Evolutionary conservation across 179 eudicot species (phyloP), one percentile per base, ranked within the genome.

Genomic region (Spergularia azorica): DNA sequence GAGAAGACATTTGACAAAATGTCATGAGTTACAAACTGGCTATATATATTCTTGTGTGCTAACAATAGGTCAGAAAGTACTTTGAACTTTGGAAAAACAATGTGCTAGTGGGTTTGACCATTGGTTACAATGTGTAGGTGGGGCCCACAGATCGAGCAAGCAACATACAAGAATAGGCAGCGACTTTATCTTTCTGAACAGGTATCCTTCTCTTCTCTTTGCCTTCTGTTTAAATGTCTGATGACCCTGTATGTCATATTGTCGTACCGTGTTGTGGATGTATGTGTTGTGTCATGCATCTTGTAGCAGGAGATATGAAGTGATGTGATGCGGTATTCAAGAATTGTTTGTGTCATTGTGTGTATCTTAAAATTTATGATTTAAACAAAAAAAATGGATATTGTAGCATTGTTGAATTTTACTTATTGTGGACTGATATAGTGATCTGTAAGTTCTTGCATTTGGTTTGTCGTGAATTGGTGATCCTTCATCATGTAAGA

Each of bases 171-270:
- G 86, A 95, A 82, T 72, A 91, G 97, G 9, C 99, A 95, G 77
- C 93, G 99, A 55, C 94, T 95, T 77, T 95, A 93, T 80, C 95
- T 95, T 36, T 95, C 99, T n/a, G 98, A 95, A 77, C 99, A 91
- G 97, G 99, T 79, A 77, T 77, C 64, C 50, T 66, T 67, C 57
- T 71, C 6, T 60, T 14, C 39, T 32, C 39, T 54, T 20, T 9
- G 32, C 7, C 20, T 6, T 8, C n/a, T n/a, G 1, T 43, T 76
- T 56, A 38, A 26, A 63, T 57, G 36, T 60, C 57, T 57, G 36
- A 51, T 66, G 38, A 61, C 69, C 52, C 20, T 57, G 32, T 16
- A 15, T 64, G 14, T 15, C 5, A 8, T 65, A 8, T 26, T 3
- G 17, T 39, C 48, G 8, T 43, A 43, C 48, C 5, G 6, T 69